phyloP scores from a whole-genome alignment of 1,139 yeast genomes.

The Meyerozyma sp. region DNA sequence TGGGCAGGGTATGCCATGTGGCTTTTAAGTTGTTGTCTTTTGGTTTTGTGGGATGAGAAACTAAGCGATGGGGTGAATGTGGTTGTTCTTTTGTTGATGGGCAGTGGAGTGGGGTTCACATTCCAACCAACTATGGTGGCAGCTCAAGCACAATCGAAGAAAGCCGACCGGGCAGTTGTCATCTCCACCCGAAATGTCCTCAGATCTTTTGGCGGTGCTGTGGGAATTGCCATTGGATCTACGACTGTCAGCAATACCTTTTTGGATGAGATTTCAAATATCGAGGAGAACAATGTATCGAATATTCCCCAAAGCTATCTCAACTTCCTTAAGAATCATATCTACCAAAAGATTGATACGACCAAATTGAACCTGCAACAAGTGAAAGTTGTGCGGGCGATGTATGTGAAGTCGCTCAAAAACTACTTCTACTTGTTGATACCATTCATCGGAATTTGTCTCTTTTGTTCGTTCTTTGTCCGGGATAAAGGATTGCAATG shows the following conservation, averaged over 20 bases:
- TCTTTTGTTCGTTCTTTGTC: slow-evolving; percentile 28
- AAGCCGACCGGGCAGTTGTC: slow-evolving; percentile 51
- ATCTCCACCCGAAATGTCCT: slow-evolving; percentile 49
- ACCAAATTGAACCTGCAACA: slow-evolving; percentile 19
- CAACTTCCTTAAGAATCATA: slow-evolving; percentile 20
- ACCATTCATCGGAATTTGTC: slow-evolving; percentile 39
- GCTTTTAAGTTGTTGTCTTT: slow-evolving; percentile 35
- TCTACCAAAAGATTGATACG: slow-evolving; percentile 27
- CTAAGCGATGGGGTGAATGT: slow-evolving; percentile 29
- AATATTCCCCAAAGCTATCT: slow-evolving; percentile 9
- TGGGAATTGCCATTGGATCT: slow-evolving; percentile 44
- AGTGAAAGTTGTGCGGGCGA: slow-evolving; percentile 17
- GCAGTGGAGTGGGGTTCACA: slow-evolving; percentile 46
- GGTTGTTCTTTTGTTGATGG: slow-evolving; percentile 35
- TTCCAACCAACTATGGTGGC: slow-evolving; percentile 57
- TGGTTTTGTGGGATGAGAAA: slow-evolving; percentile 27
- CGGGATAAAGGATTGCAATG: slow-evolving; percentile 39
- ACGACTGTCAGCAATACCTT: slow-evolving; percentile 38
- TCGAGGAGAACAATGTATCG: slow-evolving; percentile 2
- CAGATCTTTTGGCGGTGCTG: slow-evolving; percentile 51
- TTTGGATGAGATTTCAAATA: slow-evolving; percentile 15
- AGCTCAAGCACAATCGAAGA: slow-evolving; percentile 46
- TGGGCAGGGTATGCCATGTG: slow-evolving; percentile 39
- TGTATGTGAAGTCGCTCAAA: slow-evolving; percentile 33
- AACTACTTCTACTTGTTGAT: slow-evolving; percentile 36